phyloP scores from a whole-genome alignment of 768 basidiomycete genomes.

The Leccinum variicolor region DNA sequence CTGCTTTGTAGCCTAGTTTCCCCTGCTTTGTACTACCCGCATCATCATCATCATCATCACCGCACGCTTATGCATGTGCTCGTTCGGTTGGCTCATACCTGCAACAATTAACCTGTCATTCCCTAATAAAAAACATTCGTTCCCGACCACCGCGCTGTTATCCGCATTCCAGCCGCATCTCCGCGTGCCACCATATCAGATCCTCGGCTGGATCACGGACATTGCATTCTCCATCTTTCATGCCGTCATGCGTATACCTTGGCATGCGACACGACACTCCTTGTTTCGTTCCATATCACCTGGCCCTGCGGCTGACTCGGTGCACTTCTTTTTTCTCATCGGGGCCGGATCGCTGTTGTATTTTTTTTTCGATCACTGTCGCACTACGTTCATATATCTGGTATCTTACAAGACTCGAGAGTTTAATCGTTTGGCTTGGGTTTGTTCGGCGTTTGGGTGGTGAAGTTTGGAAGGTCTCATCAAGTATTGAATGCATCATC shows the following conservation, averaged over 20 bases:
- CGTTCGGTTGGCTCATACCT: neutral
- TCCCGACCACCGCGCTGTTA: neutral
- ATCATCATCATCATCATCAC: conserved; percentile 9
- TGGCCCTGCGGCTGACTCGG: neutral
- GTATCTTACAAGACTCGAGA: neutral
- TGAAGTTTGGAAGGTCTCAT: neutral
- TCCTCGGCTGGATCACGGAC: neutral
- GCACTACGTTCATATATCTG: neutral
- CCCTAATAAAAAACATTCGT: neutral
- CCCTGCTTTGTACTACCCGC: neutral
- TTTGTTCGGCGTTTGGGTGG: neutral
- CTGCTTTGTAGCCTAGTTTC: neutral
- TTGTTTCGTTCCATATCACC: neutral
- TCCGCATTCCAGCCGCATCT: neutral
- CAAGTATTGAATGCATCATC: neutral
- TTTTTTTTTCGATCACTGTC: neutral
- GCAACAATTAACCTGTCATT: neutral
- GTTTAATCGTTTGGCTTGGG: neutral
- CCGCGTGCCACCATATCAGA: neutral
- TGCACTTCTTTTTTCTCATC: neutral
- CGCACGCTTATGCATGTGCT: neutral
- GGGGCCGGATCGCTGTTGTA: neutral
- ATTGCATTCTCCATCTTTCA: neutral
- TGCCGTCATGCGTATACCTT: neutral
- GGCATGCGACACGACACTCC: neutral